Conservation (phyloP, 2,329 filamentous ascomycete species). For the Cercospora nicotianae region DNA sequence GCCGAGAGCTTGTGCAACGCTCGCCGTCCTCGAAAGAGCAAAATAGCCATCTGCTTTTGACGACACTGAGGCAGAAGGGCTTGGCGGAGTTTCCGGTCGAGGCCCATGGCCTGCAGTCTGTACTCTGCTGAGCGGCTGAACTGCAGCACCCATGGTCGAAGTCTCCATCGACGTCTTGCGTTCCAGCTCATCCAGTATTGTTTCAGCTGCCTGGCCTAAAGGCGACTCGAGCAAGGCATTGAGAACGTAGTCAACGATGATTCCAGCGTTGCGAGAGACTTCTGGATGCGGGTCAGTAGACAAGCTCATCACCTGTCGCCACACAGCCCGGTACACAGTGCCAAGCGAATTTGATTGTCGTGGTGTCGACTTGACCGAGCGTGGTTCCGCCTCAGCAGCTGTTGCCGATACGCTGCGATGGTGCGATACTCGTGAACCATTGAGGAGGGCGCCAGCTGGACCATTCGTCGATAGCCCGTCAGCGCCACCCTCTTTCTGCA, state of each 20-base stretch:
- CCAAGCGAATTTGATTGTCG: constrained; percentile 65
- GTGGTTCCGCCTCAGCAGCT: constrained; percentile 6
- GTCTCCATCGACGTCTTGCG: constrained; percentile 34
- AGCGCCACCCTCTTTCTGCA: constrained; percentile 18
- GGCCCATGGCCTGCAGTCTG: constrained; percentile 49
- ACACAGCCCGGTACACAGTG: constrained; percentile 88
- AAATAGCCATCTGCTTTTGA: constrained; percentile 61
- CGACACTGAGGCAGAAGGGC: constrained; percentile 49
- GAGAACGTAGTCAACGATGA: constrained; percentile 85
- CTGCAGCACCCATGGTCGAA: constrained; percentile 16
- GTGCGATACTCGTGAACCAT: constrained; percentile 22
- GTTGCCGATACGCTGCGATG: constrained; percentile 28
- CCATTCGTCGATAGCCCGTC: constrained; percentile 15
- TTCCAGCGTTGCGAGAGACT: constrained; percentile 78
- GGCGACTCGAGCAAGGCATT: constrained; percentile 74
- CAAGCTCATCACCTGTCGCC: constrained; percentile 88
- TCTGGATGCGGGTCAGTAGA: constrained; percentile 94
- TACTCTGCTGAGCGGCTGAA: constrained; percentile 32
- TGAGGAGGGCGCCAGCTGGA: constrained; percentile 1
- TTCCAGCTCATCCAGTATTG: constrained; percentile 67
- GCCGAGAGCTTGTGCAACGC: constrained; percentile 64
- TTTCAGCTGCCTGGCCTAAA: constrained; percentile 68
- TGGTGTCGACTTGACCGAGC: constrained; percentile 38
- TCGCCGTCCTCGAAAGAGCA: constrained; percentile 63
- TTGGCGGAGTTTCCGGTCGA: constrained; percentile 44